Evolutionary conservation across 352 stramenopile species (phyloP).

Genomic region (Peronospora farinosa): DNA sequence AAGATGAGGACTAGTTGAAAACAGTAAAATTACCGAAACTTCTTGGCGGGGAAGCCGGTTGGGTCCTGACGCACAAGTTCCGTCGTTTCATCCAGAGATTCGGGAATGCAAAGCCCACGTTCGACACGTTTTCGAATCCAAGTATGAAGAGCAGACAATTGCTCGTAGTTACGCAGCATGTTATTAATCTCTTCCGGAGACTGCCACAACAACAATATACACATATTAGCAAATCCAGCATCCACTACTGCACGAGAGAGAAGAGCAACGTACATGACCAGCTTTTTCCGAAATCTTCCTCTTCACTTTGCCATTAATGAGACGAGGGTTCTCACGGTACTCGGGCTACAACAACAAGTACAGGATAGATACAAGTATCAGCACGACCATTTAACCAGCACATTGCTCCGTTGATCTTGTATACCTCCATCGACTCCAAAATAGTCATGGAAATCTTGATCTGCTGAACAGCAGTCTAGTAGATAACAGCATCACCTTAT

Average conservation of each 20-base stretch:
- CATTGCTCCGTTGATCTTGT: neutral
- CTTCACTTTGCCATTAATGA: slow-evolving; percentile 84
- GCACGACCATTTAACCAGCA: neutral
- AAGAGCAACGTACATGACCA: slow-evolving; percentile 49
- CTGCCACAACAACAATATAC: slow-evolving; percentile 17
- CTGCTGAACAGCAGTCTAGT: slow-evolving; percentile 75
- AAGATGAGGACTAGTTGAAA: neutral
- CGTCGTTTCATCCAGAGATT: slow-evolving; percentile 72
- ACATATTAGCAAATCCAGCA: slow-evolving; percentile 3
- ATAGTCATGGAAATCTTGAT: slow-evolving; percentile 80
- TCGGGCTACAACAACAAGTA: slow-evolving; percentile 35
- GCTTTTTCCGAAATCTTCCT: slow-evolving; percentile 75
- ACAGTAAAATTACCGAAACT: slow-evolving; percentile 46
- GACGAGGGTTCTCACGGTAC: slow-evolving; percentile 56
- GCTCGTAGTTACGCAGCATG: slow-evolving; percentile 81
- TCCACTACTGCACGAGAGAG: neutral
- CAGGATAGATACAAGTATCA: neutral
- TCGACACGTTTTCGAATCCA: slow-evolving; percentile 82
- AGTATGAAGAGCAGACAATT: slow-evolving; percentile 61
- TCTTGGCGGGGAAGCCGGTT: slow-evolving; percentile 79
- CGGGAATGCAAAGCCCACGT: slow-evolving; percentile 60
- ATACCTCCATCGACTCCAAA: slow-evolving; percentile 66
- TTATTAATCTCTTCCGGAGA: slow-evolving; percentile 82
- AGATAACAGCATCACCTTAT: slow-evolving; percentile 5
- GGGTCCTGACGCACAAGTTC: slow-evolving; percentile 75